Evolutionary conservation across 106 monocot species (phyloP).

Genomic region (Dendrobium officinale): DNA sequence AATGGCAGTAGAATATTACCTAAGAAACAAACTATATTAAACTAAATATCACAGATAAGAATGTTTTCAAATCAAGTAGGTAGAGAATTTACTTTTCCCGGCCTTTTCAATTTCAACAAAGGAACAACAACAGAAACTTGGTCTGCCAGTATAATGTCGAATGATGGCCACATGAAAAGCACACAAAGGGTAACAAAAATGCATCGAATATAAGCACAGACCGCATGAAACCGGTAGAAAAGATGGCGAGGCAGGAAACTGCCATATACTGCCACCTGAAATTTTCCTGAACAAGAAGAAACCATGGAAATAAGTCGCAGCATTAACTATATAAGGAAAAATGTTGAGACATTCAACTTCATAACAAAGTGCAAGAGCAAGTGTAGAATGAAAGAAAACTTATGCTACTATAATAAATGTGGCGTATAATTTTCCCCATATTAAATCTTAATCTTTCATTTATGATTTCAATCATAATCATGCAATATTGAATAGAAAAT

Average conservation of each 20-base stretch:
- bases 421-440: too few species aligned
- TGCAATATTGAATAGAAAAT: too few species aligned
- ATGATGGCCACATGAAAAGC: conserved; percentile 70
- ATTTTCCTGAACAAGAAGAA: conserved; percentile 49
- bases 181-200: conserved; percentile 84
- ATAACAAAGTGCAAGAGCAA: neutral
- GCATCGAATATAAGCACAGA: conserved; percentile 87
- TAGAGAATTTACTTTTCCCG: neutral
- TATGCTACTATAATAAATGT: too few species aligned
- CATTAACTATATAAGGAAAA: neutral
- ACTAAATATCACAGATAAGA: neutral
- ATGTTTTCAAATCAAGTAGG: neutral
- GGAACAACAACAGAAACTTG: conserved; percentile 90
- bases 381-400: too few species aligned
- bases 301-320: neutral
- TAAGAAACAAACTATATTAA: conserved; percentile 18
- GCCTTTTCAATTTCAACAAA: conserved; percentile 51
- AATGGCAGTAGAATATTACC: conserved; percentile 97
- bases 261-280: conserved; percentile 83
- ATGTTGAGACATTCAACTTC: neutral
- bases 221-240: conserved; percentile 77
- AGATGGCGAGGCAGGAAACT: conserved; percentile 87
- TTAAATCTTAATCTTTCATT: too few species aligned
- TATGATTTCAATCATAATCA: too few species aligned
- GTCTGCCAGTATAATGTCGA: conserved; percentile 75